Conservation (phyloP, 1,284 basidiomycete species). For the Afroboletus lepidellus region DNA sequence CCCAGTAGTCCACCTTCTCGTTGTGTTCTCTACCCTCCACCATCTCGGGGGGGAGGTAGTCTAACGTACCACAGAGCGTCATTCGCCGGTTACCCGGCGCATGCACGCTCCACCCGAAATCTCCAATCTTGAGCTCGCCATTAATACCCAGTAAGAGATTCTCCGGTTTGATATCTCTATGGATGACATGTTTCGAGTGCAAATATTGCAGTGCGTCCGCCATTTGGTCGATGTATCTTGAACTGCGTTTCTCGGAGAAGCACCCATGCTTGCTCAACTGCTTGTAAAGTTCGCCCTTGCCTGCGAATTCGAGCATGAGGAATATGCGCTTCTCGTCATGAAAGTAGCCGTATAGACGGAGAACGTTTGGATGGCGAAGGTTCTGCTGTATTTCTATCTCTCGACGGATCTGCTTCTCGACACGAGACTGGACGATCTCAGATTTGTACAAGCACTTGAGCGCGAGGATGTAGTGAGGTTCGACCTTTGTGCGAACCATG, state of each 20-base stretch:
- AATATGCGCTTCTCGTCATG: constrained; percentile 98
- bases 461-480: constrained; percentile 91
- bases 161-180: constrained; percentile 99
- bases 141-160: constrained; percentile 94
- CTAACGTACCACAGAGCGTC: constrained; percentile 93
- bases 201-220: constrained; percentile 93
- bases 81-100: constrained; percentile 88
- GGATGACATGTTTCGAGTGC: constrained; percentile 96
- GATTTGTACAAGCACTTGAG: constrained; percentile 98
- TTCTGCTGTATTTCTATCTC: constrained; percentile 99
- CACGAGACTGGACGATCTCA: constrained; percentile 84
- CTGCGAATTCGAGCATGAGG: constrained; percentile 95
- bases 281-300: constrained; percentile 95
- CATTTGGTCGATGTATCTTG: constrained; percentile 97
- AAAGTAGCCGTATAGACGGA: constrained; percentile 95
- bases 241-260: constrained; percentile 86
- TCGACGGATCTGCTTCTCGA: constrained; percentile 92
- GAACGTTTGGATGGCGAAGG: constrained; percentile 91
- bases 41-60: constrained; percentile 99
- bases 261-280: constrained; percentile 83
- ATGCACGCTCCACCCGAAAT: constrained; percentile 99
- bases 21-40: constrained; percentile 86
- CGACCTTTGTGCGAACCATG: constrained; percentile 91
- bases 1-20: constrained; percentile 95
- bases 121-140: constrained; percentile 97